Evolutionary conservation across 23 red algal genomes (phyloP).

Genomic region (Pyropia haitanensis): DNA sequence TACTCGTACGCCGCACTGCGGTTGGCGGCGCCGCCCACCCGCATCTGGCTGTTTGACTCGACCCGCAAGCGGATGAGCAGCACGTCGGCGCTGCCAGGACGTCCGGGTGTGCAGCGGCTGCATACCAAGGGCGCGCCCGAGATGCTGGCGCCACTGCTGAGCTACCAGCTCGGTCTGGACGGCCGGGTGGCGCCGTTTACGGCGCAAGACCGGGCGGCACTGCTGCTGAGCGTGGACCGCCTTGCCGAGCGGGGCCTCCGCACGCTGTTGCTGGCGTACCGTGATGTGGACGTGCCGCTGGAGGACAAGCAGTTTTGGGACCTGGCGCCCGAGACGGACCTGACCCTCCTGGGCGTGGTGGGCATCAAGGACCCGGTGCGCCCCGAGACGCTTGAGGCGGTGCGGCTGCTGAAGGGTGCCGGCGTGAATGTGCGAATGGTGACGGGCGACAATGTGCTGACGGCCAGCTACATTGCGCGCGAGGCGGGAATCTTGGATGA

Average conservation of each 20-base stretch:
- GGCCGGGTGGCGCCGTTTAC: slow-evolving; percentile 15
- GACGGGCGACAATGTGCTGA: slow-evolving; percentile 76
- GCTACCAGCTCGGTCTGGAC: slow-evolving; percentile 23
- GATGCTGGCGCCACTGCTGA: slow-evolving; percentile 27
- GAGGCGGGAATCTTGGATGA: slow-evolving; percentile 64
- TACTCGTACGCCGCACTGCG: slow-evolving; percentile 48
- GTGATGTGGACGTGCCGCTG: slow-evolving; percentile 36
- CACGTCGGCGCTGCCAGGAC: neutral
- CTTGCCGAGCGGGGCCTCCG: slow-evolving; percentile 55
- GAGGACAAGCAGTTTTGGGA: slow-evolving; percentile 41
- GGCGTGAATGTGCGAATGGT: slow-evolving; percentile 96
- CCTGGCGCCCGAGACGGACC: slow-evolving; percentile 28
- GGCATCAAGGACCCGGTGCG: slow-evolving; percentile 87
- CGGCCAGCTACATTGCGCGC: slow-evolving; percentile 61
- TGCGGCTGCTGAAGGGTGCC: slow-evolving; percentile 61
- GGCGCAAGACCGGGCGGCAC: slow-evolving; percentile 3
- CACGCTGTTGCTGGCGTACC: slow-evolving; percentile 61
- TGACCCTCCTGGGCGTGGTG: slow-evolving; percentile 71
- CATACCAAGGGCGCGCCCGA: slow-evolving; percentile 85
- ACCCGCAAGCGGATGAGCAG: slow-evolving; percentile 80
- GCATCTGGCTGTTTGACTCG: slow-evolving; percentile 71
- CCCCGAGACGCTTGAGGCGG: slow-evolving; percentile 63
- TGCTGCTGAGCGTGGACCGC: slow-evolving; percentile 15
- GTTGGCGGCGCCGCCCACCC: slow-evolving; percentile 2
- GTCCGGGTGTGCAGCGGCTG: slow-evolving; percentile 18